Conservation (phyloP, 1,284 basidiomycete genomes). For the Rhodofomes roseus region DNA sequence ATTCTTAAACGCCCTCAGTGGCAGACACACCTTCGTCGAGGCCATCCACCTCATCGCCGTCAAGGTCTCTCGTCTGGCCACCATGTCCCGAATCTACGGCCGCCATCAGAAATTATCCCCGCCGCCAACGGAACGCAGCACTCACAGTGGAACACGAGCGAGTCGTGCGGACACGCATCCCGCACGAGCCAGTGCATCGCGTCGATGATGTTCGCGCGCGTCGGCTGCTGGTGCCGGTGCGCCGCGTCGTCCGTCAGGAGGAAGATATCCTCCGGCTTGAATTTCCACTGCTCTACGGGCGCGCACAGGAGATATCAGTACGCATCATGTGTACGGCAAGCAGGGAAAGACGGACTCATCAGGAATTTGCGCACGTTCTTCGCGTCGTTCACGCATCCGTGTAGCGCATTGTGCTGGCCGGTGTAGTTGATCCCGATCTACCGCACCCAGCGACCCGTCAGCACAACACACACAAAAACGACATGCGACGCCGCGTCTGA, state of each 20-base stretch:
- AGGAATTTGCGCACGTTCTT: slow-evolving; percentile 69
- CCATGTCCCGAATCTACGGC: slow-evolving; percentile 79
- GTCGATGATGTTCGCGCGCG: slow-evolving; percentile 73
- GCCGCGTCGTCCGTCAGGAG: slow-evolving; percentile 72
- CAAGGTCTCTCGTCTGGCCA: slow-evolving; percentile 67
- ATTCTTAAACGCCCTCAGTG: not conserved
- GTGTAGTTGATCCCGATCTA: slow-evolving; percentile 81
- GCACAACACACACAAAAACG: too few species aligned
- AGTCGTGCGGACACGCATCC: slow-evolving; percentile 72
- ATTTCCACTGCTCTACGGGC: slow-evolving; percentile 58
- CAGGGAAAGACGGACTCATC: slow-evolving; percentile 44
- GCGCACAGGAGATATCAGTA: not conserved
- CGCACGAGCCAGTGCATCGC: slow-evolving; percentile 88
- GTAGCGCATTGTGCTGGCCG: slow-evolving; percentile 57
- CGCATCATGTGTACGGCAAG: not conserved
- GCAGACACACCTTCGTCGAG: slow-evolving; percentile 50
- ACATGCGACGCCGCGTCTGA: too few species aligned
- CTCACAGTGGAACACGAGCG: slow-evolving; percentile 85
- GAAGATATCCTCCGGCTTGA: slow-evolving; percentile 70
- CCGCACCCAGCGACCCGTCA: too few species aligned
- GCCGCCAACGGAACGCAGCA: not conserved
- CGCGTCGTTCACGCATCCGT: slow-evolving; percentile 85
- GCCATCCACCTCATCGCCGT: slow-evolving; percentile 70
- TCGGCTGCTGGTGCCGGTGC: slow-evolving; percentile 64
- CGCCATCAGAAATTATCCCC: not conserved